Evolutionary conservation across 1,284 basidiomycete species (phyloP), one percentile per base, ranked within the genome.

Genomic region (Hemileia vastatrix): DNA sequence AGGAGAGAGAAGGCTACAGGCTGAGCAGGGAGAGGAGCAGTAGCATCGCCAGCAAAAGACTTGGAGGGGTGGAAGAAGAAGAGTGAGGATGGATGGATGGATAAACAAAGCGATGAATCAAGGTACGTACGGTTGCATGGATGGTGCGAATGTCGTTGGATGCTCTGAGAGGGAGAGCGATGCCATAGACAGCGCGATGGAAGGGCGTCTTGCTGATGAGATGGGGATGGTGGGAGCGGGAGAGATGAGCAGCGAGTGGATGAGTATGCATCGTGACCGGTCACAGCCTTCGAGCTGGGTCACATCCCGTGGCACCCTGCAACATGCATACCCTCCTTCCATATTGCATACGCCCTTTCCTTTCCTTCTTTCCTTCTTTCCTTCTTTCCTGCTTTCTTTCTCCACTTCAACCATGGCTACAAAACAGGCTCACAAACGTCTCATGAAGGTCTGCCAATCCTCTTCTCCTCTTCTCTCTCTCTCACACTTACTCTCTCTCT

Each of bases 401-500:
- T n/a, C n/a, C n/a, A n/a, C n/a, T 53, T 31, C 51, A 55, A 59
- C 55, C 56, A 89, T 89, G 87, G 86, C 87, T 52, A 85, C 83
- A 73, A 89, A 89, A 79, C 84, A 86, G 61, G 87, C 87, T 61
- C 82, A 86, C 76, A 89, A 87, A 79, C 85, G 87, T 72, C 86
- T 88, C n/a, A 61, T 61, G 59, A 61, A 61, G 47, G 59, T 61
- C 11, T 53, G 19, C 36, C n/a, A 23, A 85, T 79, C 51, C 44
- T 49, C 64, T 64, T 62, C 27, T 53, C 27, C 36, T 33, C 32
- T 21, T 59, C 53, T 23, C 52, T 32, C 32, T 4, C 43, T 48
- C 64, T 56, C 54, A 67, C 63, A 57, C 50, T 44, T 64, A 27
- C 48, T 60, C 33, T 74, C 60, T 68, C 33, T 43, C 57, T 31